A percentile compares a stretch with the other conserved stretches of the same genome.
Conservation (phyloP, 23 red algal species). For the Rhodosorus marinus region DNA sequence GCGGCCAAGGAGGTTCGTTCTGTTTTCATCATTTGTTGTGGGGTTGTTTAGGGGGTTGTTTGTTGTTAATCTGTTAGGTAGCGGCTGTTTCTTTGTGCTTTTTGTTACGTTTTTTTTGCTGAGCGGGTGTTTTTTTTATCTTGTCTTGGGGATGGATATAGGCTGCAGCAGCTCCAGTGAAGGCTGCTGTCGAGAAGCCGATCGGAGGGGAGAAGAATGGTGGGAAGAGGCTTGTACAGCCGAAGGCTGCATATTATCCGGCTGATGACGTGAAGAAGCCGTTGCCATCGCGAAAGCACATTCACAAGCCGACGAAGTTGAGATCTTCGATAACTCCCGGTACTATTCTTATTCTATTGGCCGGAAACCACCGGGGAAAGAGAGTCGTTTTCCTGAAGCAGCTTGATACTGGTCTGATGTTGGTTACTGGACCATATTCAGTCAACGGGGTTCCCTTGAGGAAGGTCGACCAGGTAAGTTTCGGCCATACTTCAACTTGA, state of each 20-base stretch:
- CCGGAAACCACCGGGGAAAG: conserved; percentile 43
- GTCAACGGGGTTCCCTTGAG: conserved; percentile 82
- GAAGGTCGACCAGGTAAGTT: conserved; percentile 68
- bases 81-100: no score
- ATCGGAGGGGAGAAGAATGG: not conserved
- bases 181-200: no score
- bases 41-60: no score
- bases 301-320: conserved; percentile 56
- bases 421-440: conserved; percentile 72
- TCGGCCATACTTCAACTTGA: no score
- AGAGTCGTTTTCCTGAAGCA: conserved; percentile 71
- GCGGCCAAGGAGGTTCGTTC: no score
- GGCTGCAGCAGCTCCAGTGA: no score
- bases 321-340: conserved; percentile 70
- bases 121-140: no score
- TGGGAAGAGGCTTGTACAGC: conserved; percentile 1
- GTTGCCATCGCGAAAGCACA: conserved; percentile 27
- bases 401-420: conserved; percentile 50
- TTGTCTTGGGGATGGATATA: no score
- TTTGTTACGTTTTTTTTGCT: no score
- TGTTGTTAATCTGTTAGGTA: no score
- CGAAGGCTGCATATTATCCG: conserved; percentile 29
- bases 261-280: conserved; percentile 62
- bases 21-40: no score
- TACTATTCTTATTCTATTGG: conserved; percentile 54